Percentiles rank a stretch among this genome's conserved stretches.
Evolutionary conservation across 2,329 filamentous ascomycete species (phyloP).

Genomic region (Cordyceps cicadae): DNA sequence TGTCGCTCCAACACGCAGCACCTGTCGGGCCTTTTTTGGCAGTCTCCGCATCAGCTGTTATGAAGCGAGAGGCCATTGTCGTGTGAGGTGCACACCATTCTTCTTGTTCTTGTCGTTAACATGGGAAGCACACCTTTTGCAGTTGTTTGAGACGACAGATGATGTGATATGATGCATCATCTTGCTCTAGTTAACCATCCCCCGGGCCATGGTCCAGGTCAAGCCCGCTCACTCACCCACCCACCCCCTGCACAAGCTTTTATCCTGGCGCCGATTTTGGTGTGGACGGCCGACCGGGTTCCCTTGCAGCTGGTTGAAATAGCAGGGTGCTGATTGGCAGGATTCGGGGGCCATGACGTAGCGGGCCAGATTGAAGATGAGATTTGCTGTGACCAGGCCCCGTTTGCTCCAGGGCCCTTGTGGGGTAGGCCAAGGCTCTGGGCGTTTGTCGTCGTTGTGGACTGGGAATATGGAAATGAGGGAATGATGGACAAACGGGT

Average conservation of each 20-base stretch:
- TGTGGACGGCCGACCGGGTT: background rate
- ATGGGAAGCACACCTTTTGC: too few species aligned
- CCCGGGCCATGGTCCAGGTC: too few species aligned
- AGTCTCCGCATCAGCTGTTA: background rate
- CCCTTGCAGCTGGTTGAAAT: slow-evolving; percentile 4
- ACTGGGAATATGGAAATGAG: background rate
- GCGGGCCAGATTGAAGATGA: slow-evolving; percentile 8
- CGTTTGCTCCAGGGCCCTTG: background rate
- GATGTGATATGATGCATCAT: too few species aligned
- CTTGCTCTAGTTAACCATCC: background rate
- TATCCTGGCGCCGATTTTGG: background rate
- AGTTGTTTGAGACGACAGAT: too few species aligned
- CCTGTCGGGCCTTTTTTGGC: background rate
- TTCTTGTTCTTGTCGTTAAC: background rate
- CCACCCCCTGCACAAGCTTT: background rate
- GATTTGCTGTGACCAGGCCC: slow-evolving; percentile 10
- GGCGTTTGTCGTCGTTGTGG: background rate
- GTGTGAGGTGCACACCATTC: background rate
- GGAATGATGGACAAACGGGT: background rate
- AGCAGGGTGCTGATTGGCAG: slow-evolving; percentile 7
- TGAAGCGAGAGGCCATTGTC: background rate
- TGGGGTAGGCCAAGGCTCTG: background rate
- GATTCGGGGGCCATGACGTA: slow-evolving; percentile 7
- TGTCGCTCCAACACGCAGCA: background rate
- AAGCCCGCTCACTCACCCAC: background rate